Conservation (phyloP, 2,329 filamentous ascomycete genomes). For the Aspergillus sergii region DNA sequence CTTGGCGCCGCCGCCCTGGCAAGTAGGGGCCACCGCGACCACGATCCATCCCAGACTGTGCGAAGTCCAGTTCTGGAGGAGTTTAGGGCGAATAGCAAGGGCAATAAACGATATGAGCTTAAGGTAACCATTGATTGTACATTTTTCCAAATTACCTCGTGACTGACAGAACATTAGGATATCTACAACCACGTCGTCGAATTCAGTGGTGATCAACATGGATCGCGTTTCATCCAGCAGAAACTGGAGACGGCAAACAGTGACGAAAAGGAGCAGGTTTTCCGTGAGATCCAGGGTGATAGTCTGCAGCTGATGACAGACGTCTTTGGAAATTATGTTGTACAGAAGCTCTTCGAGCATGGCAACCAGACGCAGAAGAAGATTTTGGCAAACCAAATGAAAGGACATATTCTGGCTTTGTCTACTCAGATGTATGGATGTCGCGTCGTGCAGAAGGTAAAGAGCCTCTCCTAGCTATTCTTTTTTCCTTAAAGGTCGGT, state of each 20-base stretch:
- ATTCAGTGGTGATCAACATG: slow-evolving; percentile 94
- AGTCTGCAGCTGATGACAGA: slow-evolving; percentile 90
- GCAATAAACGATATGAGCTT: slow-evolving; percentile 75
- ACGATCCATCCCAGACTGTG: slow-evolving; percentile 62
- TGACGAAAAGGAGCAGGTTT: slow-evolving; percentile 91
- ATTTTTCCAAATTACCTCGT: too few relatives aligned
- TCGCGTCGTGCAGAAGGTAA: slow-evolving; percentile 89
- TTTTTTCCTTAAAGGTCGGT: neutral
- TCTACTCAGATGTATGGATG: slow-evolving; percentile 92
- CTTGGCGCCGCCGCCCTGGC: slow-evolving; percentile 37
- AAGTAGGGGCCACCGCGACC: slow-evolving; percentile 54
- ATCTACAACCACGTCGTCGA: slow-evolving; percentile 88
- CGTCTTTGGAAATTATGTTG: slow-evolving; percentile 97
- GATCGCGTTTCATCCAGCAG: slow-evolving; percentile 91
- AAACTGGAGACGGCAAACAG: slow-evolving; percentile 92
- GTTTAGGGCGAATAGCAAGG: slow-evolving; percentile 73
- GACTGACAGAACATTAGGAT: slow-evolving; percentile 54
- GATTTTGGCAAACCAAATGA: slow-evolving; percentile 82
- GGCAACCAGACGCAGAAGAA: slow-evolving; percentile 93
- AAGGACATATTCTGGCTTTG: slow-evolving; percentile 75
- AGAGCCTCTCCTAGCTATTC: slow-evolving; percentile 7
- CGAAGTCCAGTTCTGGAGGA: slow-evolving; percentile 77
- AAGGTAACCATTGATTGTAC: slow-evolving; percentile 54
- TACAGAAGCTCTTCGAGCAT: slow-evolving; percentile 97
- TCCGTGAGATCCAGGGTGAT: slow-evolving; percentile 83